Conservation (phyloP, 352 stramenopile genomes). For the Pythium aphanidermatum region DNA sequence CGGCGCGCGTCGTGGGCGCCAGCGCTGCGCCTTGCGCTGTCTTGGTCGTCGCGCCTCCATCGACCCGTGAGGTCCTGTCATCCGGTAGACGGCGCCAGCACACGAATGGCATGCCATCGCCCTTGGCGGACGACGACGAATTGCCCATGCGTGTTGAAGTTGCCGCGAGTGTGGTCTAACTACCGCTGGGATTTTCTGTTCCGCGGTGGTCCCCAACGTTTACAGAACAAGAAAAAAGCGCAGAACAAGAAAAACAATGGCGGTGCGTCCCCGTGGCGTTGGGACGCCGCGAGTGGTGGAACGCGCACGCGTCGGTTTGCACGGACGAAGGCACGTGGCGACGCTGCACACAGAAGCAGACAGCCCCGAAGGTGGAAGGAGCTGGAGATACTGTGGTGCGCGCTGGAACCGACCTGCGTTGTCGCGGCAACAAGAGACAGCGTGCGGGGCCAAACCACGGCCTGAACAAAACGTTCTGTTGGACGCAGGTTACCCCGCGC, state of each 20-base stretch:
- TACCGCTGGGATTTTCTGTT: background rate
- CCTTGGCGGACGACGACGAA: conserved; percentile 8
- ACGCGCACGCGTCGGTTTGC: too few species aligned
- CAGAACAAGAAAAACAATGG: conserved; percentile 2
- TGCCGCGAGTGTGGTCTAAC: background rate
- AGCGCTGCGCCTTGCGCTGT: conserved; percentile 1
- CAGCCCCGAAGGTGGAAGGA: too few species aligned
- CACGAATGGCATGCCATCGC: conserved; percentile 68
- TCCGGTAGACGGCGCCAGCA: conserved; percentile 32
- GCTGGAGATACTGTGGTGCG: too few species aligned
- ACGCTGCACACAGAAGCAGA: too few species aligned
- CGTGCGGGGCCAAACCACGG: too few species aligned
- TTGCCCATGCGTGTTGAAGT: conserved; percentile 21
- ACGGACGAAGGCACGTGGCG: too few species aligned
- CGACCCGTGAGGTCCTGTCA: background rate
- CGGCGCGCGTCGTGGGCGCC: conserved; percentile 7
- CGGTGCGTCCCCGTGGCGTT: too few species aligned
- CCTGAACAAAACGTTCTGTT: background rate
- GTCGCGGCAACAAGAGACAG: too few species aligned
- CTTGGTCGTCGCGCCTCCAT: background rate
- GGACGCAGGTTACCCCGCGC: too few species aligned
- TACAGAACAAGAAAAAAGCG: conserved; percentile 1
- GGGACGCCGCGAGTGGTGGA: too few species aligned
- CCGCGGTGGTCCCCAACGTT: background rate
- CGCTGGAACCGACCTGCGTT: too few species aligned